These are phyloP conservation scores for Teunomyces atbi DNA, from an alignment of 805 yeast species.

Conservation along the genomic window DNA sequence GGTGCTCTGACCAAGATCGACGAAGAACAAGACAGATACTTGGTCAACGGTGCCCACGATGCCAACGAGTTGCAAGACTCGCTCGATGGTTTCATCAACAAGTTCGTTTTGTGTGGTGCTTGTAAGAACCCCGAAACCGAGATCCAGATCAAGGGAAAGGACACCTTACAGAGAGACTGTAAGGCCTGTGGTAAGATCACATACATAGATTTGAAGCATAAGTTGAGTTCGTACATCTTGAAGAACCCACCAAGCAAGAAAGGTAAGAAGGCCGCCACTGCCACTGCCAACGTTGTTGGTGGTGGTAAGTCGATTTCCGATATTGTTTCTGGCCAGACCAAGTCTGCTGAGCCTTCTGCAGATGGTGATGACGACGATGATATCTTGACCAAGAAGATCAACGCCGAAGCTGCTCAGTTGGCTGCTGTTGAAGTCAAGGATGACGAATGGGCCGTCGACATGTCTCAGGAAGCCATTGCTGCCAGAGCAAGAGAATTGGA, in stretches of 20 bases:
- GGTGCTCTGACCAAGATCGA: constrained; percentile 93
- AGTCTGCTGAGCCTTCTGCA: constrained; percentile 26
- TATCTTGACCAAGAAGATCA: constrained; percentile 72
- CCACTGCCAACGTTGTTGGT: constrained; percentile 87
- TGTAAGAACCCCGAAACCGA: constrained; percentile 99
- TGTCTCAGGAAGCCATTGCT: constrained; percentile 92
- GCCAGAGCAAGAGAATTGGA: constrained; percentile 88
- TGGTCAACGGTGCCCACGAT: constrained; percentile 95
- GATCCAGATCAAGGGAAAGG: constrained; percentile 73
- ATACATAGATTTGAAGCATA: constrained; percentile 79
- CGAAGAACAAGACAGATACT: constrained; percentile 78
- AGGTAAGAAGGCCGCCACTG: constrained; percentile 71
- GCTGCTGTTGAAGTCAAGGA: constrained; percentile 66
- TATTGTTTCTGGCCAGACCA: constrained; percentile 55
- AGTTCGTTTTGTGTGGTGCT: constrained; percentile 88
- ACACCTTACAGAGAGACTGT: constrained; percentile 82
- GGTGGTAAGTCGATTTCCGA: constrained; percentile 81
- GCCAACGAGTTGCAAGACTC: constrained; percentile 87
- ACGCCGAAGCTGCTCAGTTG: constrained; percentile 77
- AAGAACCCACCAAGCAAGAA: constrained; percentile 78
- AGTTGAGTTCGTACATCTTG: constrained; percentile 78
- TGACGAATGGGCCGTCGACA: constrained; percentile 97
- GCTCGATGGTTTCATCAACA: constrained; percentile 89
- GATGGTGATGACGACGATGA: constrained; percentile 60
- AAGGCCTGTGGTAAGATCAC: constrained; percentile 97